Percentiles rank a stretch among this genome's conserved stretches.
Conservation (phyloP, 2,329 filamentous ascomycete species). For the Rhinocladiella mackenziei region DNA sequence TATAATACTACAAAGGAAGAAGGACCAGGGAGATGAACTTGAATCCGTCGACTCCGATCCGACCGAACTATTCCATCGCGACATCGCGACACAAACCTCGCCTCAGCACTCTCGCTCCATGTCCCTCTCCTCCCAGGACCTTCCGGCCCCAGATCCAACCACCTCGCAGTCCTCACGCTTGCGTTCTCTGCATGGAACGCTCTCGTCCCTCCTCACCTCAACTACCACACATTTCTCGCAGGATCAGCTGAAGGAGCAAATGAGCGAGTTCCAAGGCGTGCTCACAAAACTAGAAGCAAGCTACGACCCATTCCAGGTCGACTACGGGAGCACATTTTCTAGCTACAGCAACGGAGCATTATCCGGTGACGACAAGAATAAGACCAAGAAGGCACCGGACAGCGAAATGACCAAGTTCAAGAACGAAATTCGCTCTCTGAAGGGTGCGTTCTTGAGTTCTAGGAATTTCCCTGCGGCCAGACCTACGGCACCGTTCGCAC, state of each 20-base stretch:
- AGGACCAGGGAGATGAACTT: conserved; percentile 42
- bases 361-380: conserved; percentile 32
- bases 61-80: conserved; percentile 61
- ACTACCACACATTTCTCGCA: conserved; percentile 43
- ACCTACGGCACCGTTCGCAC: conserved; percentile 18
- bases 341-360: conserved; percentile 31
- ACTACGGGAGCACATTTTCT: conserved; percentile 20
- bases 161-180: conserved; percentile 34
- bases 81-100: conserved; percentile 60
- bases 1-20: conserved; percentile 14
- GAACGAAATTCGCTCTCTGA: conserved; percentile 59
- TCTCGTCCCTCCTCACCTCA: conserved; percentile 48
- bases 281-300: conserved; percentile 23
- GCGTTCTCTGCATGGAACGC: conserved; percentile 46
- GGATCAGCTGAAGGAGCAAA: conserved; percentile 20
- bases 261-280: conserved; percentile 22
- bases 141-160: conserved; percentile 15
- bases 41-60: conserved; percentile 55
- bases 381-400: conserved; percentile 35
- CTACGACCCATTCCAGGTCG: conserved; percentile 31
- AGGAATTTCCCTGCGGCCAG: conserved; percentile 52
- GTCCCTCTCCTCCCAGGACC: conserved; percentile 27
- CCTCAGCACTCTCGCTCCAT: conserved; percentile 42
- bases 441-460: conserved; percentile 60
- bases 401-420: conserved; percentile 58